Base-by-base conservation (phyloP, 768 basidiomycete species). In the Coprinopsis strossmayeri region DNA sequence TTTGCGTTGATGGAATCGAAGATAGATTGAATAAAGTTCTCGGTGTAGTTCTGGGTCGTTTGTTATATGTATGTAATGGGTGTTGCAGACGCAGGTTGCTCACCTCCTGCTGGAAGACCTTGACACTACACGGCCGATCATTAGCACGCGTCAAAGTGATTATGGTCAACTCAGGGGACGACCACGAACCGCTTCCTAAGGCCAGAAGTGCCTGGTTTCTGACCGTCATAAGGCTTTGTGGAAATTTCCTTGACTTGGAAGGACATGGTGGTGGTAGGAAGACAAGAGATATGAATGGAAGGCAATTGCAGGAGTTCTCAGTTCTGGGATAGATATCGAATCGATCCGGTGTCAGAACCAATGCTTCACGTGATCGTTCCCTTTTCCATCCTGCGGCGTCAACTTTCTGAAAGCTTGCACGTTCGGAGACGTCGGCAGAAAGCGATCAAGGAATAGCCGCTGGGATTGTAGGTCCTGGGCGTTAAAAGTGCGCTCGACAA, bases 31-130 rank as follows among this genome's bases (percentile, higher is more conserved):
- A 97, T 66, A 59, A 99, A 99, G 76, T 98, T 99, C 71, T 98
- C 96, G 38, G 96, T 99, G 72, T 98, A 99, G 74, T 98, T 84
- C 91, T 93, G 45, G n/a, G n/a, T n/a, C n/a, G n/a, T n/a, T n/a
- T n/a, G n/a, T n/a, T n/a, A n/a, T n/a, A n/a, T n/a, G n/a, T n/a
- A n/a, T n/a, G n/a, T n/a, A n/a, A n/a, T n/a, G n/a, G n/a, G n/a
- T n/a, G n/a, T n/a, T n/a, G n/a, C n/a, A n/a, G n/a, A n/a, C n/a
- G n/a, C n/a, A n/a, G n/a, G 24, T 55, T 59, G 26, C 76, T 55
- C 57, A 91, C 92, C 80, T 90, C 78, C 66, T 97, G 91, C 70
- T 99, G 90, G 79, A 99, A 99, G 58, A 98, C 82, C 71, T 95
- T 97, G 66, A 98, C 96, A 61, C 91, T 94, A 62, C 32, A 18